phyloP scores from a whole-genome alignment of 768 basidiomycete genomes.

The Agaricus blazei region DNA sequence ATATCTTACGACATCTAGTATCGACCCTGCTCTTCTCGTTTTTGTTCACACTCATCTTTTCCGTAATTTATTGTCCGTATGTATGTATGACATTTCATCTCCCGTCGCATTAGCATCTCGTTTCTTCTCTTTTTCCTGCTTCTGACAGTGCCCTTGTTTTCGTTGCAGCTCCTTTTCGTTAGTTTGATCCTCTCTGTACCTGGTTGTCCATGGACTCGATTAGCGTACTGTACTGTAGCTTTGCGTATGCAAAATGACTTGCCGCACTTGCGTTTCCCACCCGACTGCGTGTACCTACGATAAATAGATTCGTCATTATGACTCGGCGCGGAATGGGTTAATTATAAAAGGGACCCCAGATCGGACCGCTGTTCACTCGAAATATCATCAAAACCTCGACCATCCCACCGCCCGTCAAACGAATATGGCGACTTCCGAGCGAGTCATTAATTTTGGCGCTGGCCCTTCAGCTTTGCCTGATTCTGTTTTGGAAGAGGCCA shows the following conservation, averaged over 20 bases:
- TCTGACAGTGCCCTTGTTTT: not conserved
- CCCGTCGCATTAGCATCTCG: not conserved
- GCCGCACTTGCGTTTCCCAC: not conserved
- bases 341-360: no score
- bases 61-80: conserved; percentile 9
- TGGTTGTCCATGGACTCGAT: not conserved
- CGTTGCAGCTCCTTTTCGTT: no score
- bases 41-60: conserved; percentile 6
- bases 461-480: conserved; percentile 91
- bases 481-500: conserved; percentile 79
- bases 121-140: not conserved
- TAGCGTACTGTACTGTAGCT: not conserved
- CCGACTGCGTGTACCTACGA: not conserved
- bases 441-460: conserved; percentile 87
- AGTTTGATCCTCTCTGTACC: not conserved
- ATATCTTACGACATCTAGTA: not conserved
- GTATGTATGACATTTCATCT: not conserved
- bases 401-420: not conserved
- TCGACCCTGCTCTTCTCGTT: not conserved
- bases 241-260: not conserved
- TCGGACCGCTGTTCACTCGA: not conserved
- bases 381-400: not conserved
- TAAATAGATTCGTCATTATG: not conserved
- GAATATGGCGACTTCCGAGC: conserved; percentile 31
- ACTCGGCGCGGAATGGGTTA: not conserved